These are phyloP conservation scores for Ceratocystis destructans DNA, from an alignment of 2,329 filamentous ascomycete genomes.

Conservation along the genomic window DNA sequence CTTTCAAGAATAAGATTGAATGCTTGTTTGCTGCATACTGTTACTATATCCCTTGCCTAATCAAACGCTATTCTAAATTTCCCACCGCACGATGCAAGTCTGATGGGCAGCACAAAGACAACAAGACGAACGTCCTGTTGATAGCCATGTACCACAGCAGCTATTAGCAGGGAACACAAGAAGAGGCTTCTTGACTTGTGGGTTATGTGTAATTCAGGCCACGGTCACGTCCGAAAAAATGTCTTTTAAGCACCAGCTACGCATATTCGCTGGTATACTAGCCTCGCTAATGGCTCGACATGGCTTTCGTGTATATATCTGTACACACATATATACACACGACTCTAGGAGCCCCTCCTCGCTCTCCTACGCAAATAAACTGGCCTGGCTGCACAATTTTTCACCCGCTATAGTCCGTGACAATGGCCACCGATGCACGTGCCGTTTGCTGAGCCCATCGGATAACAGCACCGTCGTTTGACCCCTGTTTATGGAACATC, in stretches of 20 bases:
- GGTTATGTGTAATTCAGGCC: not conserved
- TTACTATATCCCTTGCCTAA: not conserved
- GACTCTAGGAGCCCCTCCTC: not conserved
- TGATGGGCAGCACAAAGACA: not conserved
- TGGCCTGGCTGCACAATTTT: slow-evolving; percentile 1
- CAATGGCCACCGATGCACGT: slow-evolving; percentile 7
- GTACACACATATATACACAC: not conserved
- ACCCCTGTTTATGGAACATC: not conserved
- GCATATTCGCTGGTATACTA: too few relatives aligned
- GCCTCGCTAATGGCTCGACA: too few relatives aligned
- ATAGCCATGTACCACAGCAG: not conserved
- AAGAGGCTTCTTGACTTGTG: not conserved
- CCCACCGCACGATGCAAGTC: not conserved
- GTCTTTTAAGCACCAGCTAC: too few relatives aligned
- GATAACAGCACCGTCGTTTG: not conserved
- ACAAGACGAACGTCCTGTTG: not conserved
- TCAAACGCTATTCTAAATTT: not conserved
- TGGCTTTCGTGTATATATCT: not conserved
- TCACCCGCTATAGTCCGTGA: not conserved
- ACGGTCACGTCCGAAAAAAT: not conserved
- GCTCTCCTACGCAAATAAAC: not conserved
- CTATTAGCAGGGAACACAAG: not conserved
- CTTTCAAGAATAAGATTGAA: not conserved
- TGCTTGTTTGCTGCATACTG: not conserved
- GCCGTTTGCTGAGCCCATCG: not conserved